phyloP scores from a whole-genome alignment of 73 alveolate species.

The Effrenium voratum region DNA sequence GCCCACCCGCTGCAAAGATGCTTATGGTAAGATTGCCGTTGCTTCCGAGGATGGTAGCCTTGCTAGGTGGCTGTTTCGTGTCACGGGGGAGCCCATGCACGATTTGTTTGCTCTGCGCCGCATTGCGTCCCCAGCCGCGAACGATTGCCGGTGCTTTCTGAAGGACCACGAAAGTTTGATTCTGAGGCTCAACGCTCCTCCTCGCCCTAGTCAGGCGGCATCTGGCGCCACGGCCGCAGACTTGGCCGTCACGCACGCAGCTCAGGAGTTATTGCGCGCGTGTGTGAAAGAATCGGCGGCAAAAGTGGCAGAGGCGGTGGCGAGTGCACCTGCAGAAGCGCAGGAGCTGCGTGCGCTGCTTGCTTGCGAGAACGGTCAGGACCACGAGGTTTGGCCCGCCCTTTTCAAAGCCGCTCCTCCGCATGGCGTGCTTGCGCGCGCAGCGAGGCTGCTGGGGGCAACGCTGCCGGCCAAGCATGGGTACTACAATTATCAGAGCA shows the following conservation, averaged over 20 bases:
- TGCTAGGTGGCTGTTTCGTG: neutral
- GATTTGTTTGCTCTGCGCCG: neutral
- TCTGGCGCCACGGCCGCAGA: no score
- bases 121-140: neutral
- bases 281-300: neutral
- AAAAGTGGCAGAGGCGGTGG: neutral
- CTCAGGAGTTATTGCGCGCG: neutral
- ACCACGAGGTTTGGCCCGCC: neutral
- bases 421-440: neutral
- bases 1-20: neutral
- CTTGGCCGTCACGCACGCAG: no score
- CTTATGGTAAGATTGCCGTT: neutral
- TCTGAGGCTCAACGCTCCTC: slow-evolving; percentile 1
- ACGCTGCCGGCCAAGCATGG: neutral
- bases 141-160: slow-evolving; percentile 2
- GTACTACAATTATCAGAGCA: neutral
- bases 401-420: neutral
- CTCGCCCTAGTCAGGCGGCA: neutral
- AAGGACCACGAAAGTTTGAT: neutral
- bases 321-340: neutral
- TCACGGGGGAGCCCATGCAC: neutral
- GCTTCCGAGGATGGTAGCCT: neutral
- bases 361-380: neutral
- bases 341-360: neutral
- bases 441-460: neutral